Percentiles rank a stretch among this genome's conserved stretches.
Conservation (phyloP, 331 rosid genomes). For the Malus hybrid region DNA sequence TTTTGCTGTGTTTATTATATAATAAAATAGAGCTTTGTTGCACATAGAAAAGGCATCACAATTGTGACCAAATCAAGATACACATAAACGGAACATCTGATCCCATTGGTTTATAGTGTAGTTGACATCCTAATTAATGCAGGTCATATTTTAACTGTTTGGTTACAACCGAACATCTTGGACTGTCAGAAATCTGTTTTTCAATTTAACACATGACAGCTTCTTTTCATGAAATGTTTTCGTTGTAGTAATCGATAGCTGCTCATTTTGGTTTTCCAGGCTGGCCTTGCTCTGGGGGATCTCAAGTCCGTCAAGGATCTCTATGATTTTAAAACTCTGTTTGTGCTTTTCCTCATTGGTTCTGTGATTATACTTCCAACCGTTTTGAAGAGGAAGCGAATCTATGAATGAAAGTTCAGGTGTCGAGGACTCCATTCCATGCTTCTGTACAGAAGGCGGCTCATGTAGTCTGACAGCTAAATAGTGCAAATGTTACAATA, state of each 20-base stretch:
- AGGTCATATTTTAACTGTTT: neutral
- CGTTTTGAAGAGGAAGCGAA: constrained; percentile 81
- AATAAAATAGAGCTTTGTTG: neutral
- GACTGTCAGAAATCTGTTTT: neutral
- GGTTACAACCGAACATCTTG: neutral
- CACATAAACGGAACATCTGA: neutral
- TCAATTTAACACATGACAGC: neutral
- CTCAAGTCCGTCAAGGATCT: constrained; percentile 87
- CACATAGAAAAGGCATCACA: neutral
- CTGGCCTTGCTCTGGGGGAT: constrained; percentile 99
- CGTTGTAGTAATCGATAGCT: constrained; percentile 1
- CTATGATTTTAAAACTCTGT: constrained; percentile 80
- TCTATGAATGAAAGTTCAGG: constrained; percentile 58
- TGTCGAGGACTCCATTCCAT: neutral
- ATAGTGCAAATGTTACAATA: constrained; percentile 10
- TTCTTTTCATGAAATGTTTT: neutral
- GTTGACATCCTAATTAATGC: no score
- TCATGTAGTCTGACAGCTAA: neutral
- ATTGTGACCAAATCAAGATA: neutral
- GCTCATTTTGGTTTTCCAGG: constrained; percentile 39
- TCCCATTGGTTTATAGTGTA: neutral
- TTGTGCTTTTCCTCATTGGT: constrained; percentile 85
- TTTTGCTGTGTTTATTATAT: neutral
- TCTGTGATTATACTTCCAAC: constrained; percentile 68
- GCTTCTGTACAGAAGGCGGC: constrained; percentile 17